A percentile compares a stretch with the other conserved stretches of the same genome.
These are phyloP conservation scores for Xylaria flabelliformis DNA, from an alignment of 495 filamentous ascomycete genomes.

Conservation along the genomic window DNA sequence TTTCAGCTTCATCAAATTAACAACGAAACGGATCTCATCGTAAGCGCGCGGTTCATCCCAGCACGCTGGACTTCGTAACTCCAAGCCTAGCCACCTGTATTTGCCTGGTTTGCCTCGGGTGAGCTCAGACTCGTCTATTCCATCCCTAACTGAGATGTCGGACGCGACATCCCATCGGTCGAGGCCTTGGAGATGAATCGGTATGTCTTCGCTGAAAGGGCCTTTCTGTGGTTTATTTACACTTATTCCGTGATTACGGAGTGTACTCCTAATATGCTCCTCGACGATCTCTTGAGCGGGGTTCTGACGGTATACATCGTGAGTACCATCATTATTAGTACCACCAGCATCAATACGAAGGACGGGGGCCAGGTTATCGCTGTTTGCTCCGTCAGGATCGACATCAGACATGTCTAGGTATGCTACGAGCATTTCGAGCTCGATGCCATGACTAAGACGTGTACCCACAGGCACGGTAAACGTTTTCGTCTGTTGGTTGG, in stretches of 20 bases:
- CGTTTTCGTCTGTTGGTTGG: slow-evolving; percentile 21
- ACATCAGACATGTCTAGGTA: slow-evolving; percentile 18
- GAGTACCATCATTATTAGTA: no score
- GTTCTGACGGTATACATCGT: no score
- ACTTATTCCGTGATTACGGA: slow-evolving; percentile 28
- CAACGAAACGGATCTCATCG: slow-evolving; percentile 29
- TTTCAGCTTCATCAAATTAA: slow-evolving; percentile 36
- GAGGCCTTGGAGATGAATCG: slow-evolving; percentile 5
- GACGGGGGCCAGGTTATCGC: slow-evolving; percentile 31
- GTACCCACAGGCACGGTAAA: slow-evolving; percentile 31
- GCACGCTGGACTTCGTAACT: slow-evolving; percentile 34
- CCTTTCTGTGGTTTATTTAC: not conserved
- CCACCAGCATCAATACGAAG: slow-evolving; percentile 20
- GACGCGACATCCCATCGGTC: slow-evolving; percentile 28
- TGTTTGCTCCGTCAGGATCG: slow-evolving; percentile 28
- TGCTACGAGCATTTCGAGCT: slow-evolving; percentile 42
- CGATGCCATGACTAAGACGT: slow-evolving; percentile 33
- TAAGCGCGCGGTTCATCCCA: slow-evolving; percentile 28
- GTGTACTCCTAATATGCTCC: slow-evolving; percentile 25
- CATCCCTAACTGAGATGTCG: not conserved
- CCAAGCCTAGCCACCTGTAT: slow-evolving; percentile 31
- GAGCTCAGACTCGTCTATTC: not conserved
- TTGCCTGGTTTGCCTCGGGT: not conserved
- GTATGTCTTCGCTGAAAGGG: not conserved
- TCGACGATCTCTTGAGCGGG: not conserved